Conservation (phyloP, 2,329 filamentous ascomycete genomes). For the Myriosclerotinia curreyana region DNA sequence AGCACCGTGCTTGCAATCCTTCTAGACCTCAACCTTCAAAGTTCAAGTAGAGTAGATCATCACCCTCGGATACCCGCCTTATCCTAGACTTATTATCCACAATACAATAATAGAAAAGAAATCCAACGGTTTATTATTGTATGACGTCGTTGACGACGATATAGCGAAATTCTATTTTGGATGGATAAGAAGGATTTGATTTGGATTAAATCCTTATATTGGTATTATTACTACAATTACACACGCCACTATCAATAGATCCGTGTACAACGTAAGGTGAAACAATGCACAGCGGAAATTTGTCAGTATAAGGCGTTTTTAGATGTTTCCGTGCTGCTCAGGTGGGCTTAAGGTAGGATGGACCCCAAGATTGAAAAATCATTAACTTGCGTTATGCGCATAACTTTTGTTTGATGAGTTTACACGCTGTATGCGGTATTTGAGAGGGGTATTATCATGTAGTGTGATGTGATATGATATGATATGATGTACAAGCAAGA, state of each 20-base stretch:
- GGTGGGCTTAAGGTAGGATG: background rate
- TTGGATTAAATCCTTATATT: constrained; percentile 1
- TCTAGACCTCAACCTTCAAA: background rate
- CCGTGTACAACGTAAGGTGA: constrained; percentile 1
- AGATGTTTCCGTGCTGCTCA: constrained; percentile 6
- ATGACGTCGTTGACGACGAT: background rate
- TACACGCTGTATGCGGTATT: constrained; percentile 1
- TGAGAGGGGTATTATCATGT: constrained; percentile 6
- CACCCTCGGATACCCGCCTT: background rate
- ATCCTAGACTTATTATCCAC: background rate
- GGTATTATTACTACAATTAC: background rate
- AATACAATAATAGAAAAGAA: background rate
- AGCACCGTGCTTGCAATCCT: constrained; percentile 12
- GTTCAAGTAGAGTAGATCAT: constrained; percentile 13
- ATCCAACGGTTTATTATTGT: background rate
- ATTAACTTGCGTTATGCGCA: constrained; percentile 14
- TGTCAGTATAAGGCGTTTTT: background rate
- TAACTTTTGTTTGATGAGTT: constrained; percentile 12
- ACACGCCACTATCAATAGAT: constrained; percentile 3
- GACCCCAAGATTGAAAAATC: background rate
- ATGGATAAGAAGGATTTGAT: background rate
- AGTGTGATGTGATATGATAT: constrained; percentile 9
- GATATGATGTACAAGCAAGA: constrained; percentile 9
- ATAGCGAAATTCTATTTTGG: background rate
- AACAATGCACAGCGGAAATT: constrained; percentile 3